phyloP scores from a whole-genome alignment of 805 yeast genomes.

The Sungouiella blattae region DNA sequence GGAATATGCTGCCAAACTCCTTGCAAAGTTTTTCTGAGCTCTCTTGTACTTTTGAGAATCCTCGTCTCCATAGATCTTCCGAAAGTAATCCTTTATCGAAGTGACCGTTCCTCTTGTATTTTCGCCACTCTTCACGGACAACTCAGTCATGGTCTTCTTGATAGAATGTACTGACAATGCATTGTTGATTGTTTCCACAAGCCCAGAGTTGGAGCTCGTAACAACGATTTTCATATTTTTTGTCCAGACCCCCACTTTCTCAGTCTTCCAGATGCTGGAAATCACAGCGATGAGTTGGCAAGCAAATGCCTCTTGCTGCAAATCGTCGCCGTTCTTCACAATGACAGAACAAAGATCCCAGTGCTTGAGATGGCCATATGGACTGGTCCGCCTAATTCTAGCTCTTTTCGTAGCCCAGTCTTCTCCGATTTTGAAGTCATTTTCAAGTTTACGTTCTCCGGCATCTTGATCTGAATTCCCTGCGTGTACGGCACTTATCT shows the following conservation, averaged over 20 bases:
- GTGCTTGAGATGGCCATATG: conserved; percentile 79
- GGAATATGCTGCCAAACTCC: conserved; percentile 87
- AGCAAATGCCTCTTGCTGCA: conserved; percentile 97
- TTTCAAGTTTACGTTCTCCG: conserved; percentile 88
- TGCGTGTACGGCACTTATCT: conserved; percentile 52
- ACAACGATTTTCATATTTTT: conserved; percentile 88
- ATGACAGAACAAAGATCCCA: conserved; percentile 97
- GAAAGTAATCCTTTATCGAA: conserved; percentile 75
- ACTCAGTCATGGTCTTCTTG: conserved; percentile 83
- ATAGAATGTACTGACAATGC: conserved; percentile 93
- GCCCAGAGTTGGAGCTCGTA: conserved; percentile 85
- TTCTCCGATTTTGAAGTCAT: conserved; percentile 89
- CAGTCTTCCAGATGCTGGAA: conserved; percentile 76
- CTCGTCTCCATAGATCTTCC: conserved; percentile 67
- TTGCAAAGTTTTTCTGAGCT: conserved; percentile 84
- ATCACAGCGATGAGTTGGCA: conserved; percentile 89
- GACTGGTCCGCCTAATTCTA: conserved; percentile 73
- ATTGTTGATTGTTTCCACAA: conserved; percentile 94
- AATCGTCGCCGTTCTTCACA: conserved; percentile 93
- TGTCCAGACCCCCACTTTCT: conserved; percentile 78
- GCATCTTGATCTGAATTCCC: conserved; percentile 48
- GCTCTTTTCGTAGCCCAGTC: conserved; percentile 86
- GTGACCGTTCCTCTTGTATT: conserved; percentile 70
- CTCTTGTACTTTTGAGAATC: conserved; percentile 51
- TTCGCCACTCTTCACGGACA: conserved; percentile 62